Base-by-base conservation (phyloP, 2,329 filamentous ascomycete species). In the Aspergillus tamarii region DNA sequence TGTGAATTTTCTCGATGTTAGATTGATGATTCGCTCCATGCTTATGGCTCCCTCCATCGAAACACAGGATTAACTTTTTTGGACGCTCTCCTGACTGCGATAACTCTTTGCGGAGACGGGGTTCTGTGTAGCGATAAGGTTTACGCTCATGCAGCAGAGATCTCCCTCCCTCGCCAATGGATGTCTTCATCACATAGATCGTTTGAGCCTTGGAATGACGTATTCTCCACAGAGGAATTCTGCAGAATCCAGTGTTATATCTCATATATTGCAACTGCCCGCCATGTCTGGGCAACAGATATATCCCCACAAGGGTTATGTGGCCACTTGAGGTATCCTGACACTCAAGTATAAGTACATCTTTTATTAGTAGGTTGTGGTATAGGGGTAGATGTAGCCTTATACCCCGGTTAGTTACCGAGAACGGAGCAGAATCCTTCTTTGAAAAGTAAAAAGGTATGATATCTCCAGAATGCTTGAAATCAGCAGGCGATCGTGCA, bases 391-490 rank as follows among this genome's bases (percentile, higher is more conserved):
- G 19, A 26, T 48, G 23, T 21, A 59, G 41, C n/a, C n/a, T 50
- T 32, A 59, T 36, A 19, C 57, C 57, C 50, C 57, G 9, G 8
- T 59, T 50, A 10, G 41, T 59, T 3, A 59, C 43, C n/a, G 41
- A 30, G 11, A 59, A 48, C 2, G 57, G 57, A 26, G n/a, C 26
- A 14, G 30, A n/a, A 55, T 32, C 28, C 30, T 59, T 59, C 4
- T 43, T 45, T 10, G 34, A 21, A n/a, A 48, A 36, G 26, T 36
- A 36, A 52, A 59, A 59, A 10, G 43, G 57, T 0, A 54, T 14
- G 23, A 60, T 41, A 48, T 26, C 23, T 19, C 34, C n/a, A 11
- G 30, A 60, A 12, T 39, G 6, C 23, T 52, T 26, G 46, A 52
- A 60, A 12, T 53, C 45, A 3, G 34, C n/a, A 11, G 57, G 57